phyloP scores from a whole-genome alignment of 164 flowering plant genomes.

The Vitis cinerea region DNA sequence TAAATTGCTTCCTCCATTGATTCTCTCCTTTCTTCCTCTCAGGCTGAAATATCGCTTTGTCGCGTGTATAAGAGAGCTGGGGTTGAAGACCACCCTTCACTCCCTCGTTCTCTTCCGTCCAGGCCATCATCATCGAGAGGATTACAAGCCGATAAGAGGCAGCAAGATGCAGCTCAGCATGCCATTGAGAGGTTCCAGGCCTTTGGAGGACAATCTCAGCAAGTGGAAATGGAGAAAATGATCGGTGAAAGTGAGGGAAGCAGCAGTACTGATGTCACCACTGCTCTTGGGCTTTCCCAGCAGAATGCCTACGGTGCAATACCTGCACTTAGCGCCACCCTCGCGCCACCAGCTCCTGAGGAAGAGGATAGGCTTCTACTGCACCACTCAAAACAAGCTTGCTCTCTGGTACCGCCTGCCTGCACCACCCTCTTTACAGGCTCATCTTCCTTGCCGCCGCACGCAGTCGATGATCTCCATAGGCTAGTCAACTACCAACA shows the following conservation, averaged over 20 bases:
- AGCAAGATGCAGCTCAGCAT: conserved; percentile 4
- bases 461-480: conserved; percentile 57
- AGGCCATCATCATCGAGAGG: conserved; percentile 40
- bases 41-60: conserved; percentile 92
- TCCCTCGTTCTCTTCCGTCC: conserved; percentile 51
- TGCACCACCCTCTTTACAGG: conserved; percentile 20
- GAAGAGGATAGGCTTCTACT: conserved; percentile 20
- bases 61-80: conserved; percentile 93
- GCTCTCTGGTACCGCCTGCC: conserved; percentile 7
- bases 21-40: conserved; percentile 1
- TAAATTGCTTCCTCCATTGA: neutral
- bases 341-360: conserved; percentile 3
- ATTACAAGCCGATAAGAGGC: conserved; percentile 6
- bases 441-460: conserved; percentile 18
- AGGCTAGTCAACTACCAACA: conserved; percentile 52
- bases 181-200: conserved; percentile 17
- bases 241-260: conserved; percentile 40
- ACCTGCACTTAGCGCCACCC: conserved; percentile 13
- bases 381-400: conserved; percentile 17
- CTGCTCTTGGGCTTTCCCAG: conserved; percentile 44
- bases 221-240: conserved; percentile 19
- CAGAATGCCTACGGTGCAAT: conserved; percentile 16
- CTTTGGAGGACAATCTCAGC: conserved; percentile 15
- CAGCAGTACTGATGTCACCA: conserved; percentile 38
- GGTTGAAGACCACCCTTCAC: conserved; percentile 77